Conservation (phyloP, 2,329 filamentous ascomycete species). For the Neodidymelliopsis sp. region DNA sequence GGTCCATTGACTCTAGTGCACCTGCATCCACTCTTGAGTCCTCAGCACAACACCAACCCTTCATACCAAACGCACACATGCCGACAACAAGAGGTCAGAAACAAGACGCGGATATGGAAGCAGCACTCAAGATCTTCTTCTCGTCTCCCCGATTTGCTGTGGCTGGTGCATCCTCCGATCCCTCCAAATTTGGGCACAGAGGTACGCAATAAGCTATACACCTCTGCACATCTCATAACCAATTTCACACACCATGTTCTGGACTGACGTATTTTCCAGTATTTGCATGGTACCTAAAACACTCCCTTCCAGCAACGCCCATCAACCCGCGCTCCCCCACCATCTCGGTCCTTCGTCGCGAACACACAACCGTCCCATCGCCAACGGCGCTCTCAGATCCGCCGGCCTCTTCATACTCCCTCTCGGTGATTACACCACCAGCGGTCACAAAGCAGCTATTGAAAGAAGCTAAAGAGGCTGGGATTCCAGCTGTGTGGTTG, state of each 20-base stretch:
- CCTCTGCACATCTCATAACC: no score
- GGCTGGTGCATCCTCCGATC: slow-evolving; percentile 85
- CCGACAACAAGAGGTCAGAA: slow-evolving; percentile 38
- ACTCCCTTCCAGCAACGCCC: slow-evolving; percentile 78
- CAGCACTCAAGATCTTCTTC: slow-evolving; percentile 81
- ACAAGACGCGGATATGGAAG: slow-evolving; percentile 62
- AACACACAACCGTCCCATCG: slow-evolving; percentile 70
- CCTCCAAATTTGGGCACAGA: slow-evolving; percentile 87
- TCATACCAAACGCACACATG: slow-evolving; percentile 18
- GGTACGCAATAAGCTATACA: slow-evolving; percentile 68
- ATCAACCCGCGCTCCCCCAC: slow-evolving; percentile 76
- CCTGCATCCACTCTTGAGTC: neutral
- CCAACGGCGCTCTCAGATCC: slow-evolving; percentile 68
- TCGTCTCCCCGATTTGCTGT: slow-evolving; percentile 81
- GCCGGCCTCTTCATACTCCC: slow-evolving; percentile 65
- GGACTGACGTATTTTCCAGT: slow-evolving; percentile 60
- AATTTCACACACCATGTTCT: neutral
- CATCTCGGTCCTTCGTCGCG: slow-evolving; percentile 67
- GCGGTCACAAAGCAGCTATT: slow-evolving; percentile 76
- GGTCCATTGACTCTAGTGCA: slow-evolving; percentile 5
- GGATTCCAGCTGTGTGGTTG: slow-evolving; percentile 67
- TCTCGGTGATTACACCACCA: slow-evolving; percentile 90
- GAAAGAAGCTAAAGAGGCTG: slow-evolving; percentile 77
- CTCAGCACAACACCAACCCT: neutral
- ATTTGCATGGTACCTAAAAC: slow-evolving; percentile 85